phyloP scores from a whole-genome alignment of 2,329 filamentous ascomycete genomes.

The Cytospora piceae region DNA sequence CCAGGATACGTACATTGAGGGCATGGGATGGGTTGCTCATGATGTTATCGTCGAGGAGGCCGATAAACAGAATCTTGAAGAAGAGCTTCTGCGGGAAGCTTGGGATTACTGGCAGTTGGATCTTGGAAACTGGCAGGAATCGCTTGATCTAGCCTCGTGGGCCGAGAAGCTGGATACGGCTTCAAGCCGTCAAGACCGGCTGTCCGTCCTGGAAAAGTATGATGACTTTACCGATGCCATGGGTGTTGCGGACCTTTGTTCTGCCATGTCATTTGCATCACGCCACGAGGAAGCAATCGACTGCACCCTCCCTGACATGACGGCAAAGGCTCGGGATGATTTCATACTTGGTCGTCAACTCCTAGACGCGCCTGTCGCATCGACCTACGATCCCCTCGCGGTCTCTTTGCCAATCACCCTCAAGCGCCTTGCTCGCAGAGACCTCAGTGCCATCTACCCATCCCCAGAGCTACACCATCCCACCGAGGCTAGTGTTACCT shows the following conservation, averaged over 20 bases:
- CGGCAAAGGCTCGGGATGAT: conserved; percentile 52
- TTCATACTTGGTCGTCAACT: conserved; percentile 52
- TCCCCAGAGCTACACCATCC: conserved; percentile 36
- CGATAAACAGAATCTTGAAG: conserved; percentile 52
- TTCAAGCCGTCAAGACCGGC: conserved; percentile 34
- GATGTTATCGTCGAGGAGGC: conserved; percentile 52
- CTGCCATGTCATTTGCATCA: conserved; percentile 50
- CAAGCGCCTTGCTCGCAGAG: conserved; percentile 39
- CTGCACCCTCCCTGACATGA: conserved; percentile 62
- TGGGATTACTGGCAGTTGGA: conserved; percentile 72
- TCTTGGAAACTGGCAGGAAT: conserved; percentile 59
- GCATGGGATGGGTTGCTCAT: conserved; percentile 77
- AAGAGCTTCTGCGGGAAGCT: conserved; percentile 66
- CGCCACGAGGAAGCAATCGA: conserved; percentile 60
- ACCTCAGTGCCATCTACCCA: conserved; percentile 33
- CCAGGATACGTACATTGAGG: conserved; percentile 72
- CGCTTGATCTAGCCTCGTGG: conserved; percentile 45
- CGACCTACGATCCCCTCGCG: conserved; percentile 39
- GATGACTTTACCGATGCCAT: conserved; percentile 60
- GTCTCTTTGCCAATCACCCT: conserved; percentile 41
- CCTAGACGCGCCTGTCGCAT: conserved; percentile 49
- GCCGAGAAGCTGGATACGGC: conserved; percentile 36
- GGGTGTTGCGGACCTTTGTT: conserved; percentile 69
- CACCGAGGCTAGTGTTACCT: conserved; percentile 41
- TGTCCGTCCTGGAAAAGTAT: conserved; percentile 52